phyloP scores from a whole-genome alignment of 2,329 filamentous ascomycete species.

The Trichoderma hamatum region DNA sequence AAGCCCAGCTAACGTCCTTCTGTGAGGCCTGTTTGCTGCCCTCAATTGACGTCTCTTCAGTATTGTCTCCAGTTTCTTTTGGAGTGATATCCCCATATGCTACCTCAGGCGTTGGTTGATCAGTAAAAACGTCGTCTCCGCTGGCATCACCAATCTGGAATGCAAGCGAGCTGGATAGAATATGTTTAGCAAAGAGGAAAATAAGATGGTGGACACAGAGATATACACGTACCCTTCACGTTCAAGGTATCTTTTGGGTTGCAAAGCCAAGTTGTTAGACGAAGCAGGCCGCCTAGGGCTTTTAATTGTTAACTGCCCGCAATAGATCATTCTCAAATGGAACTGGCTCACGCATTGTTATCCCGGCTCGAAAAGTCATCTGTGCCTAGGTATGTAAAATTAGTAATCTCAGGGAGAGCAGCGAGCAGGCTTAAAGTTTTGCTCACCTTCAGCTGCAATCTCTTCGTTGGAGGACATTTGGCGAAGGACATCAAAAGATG shows the following conservation, averaged over 20 bases:
- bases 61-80: background rate
- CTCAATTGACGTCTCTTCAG: background rate
- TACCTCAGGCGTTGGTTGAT: background rate
- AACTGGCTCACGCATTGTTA: constrained; percentile 4
- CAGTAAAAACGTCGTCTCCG: constrained; percentile 24
- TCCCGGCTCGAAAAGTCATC: background rate
- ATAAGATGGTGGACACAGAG: background rate
- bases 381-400: background rate
- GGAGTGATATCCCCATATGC: background rate
- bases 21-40: background rate
- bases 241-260: background rate
- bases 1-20: background rate
- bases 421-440: background rate
- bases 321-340: background rate
- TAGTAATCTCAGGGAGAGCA: background rate
- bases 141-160: constrained; percentile 24
- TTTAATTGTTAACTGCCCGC: background rate
- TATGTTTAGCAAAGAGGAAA: background rate
- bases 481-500: constrained; percentile 21
- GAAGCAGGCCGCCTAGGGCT: constrained; percentile 18
- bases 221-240: background rate
- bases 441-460: background rate
- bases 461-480: constrained; percentile 1
- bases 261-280: constrained; percentile 2
- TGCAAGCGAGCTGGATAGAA: constrained; percentile 13